These are phyloP conservation scores for Apiotrichum sp. DNA, from an alignment of 1,284 basidiomycete genomes.

Conservation along the genomic window DNA sequence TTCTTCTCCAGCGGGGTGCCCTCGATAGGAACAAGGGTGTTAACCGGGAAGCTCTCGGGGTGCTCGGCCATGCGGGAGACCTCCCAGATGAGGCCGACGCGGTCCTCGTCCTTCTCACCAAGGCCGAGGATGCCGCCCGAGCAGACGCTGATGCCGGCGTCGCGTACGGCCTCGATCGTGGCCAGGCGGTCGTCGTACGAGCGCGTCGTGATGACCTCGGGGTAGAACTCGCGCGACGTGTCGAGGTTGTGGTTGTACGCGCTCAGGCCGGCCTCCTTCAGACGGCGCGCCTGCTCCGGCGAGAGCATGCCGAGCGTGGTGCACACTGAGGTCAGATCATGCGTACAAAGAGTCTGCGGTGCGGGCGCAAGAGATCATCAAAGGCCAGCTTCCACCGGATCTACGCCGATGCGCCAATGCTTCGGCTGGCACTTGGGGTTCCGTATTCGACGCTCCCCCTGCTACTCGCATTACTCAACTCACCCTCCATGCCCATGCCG, in stretches of 20 bases:
- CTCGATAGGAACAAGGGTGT: constrained; percentile 69
- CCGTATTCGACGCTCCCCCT: neutral
- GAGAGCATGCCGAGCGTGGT: constrained; percentile 96
- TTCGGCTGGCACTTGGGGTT: no score
- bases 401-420: no score
- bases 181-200: constrained; percentile 89
- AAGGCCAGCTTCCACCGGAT: no score
- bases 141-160: constrained; percentile 95
- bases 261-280: constrained; percentile 92
- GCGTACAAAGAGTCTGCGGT: no score
- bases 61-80: constrained; percentile 74
- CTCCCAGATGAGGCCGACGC: constrained; percentile 91
- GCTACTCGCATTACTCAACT: constrained; percentile 11
- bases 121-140: constrained; percentile 94
- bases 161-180: constrained; percentile 83
- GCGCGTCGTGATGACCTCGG: constrained; percentile 88
- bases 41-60: constrained; percentile 97
- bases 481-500: constrained; percentile 78
- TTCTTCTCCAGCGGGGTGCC: constrained; percentile 57
- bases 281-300: constrained; percentile 82
- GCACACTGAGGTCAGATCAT: constrained; percentile 58
- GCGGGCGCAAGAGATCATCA: no score
- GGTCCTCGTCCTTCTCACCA: constrained; percentile 83
- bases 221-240: constrained; percentile 95
- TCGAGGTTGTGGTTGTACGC: constrained; percentile 98